A percentile compares a stretch with the other conserved stretches of the same genome.
Evolutionary conservation across 2,329 filamentous ascomycete species (phyloP).

Genomic region (Rhinocladiella mackenziei): DNA sequence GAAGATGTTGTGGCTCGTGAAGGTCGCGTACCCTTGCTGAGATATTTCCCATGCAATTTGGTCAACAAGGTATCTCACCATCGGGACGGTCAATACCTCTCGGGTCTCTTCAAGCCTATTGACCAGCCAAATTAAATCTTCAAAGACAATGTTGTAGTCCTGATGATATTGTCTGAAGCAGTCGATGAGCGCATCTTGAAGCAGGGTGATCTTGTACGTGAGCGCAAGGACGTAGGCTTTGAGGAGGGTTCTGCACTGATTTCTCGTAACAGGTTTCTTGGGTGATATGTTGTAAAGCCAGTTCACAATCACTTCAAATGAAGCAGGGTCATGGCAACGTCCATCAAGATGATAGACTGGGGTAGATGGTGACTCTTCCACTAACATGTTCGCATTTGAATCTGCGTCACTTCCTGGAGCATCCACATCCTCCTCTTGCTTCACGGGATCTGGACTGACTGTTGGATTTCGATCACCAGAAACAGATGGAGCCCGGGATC

Average conservation of each 20-base stretch:
- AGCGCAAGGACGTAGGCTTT: slow-evolving; percentile 25
- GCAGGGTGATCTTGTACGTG: slow-evolving; percentile 15
- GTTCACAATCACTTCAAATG: slow-evolving; percentile 25
- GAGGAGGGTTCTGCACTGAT: slow-evolving; percentile 10
- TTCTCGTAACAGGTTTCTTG: not conserved
- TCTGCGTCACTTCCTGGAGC: no score
- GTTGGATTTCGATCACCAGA: slow-evolving; percentile 4
- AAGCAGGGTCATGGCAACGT: slow-evolving; percentile 11
- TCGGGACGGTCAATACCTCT: slow-evolving; percentile 4
- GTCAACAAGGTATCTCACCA: slow-evolving; percentile 25
- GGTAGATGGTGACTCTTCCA: no score
- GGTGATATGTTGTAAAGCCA: slow-evolving; percentile 24
- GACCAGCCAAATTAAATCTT: slow-evolving; percentile 24
- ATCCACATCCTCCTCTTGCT: slow-evolving; percentile 7
- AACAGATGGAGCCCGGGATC: not conserved
- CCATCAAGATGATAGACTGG: slow-evolving; percentile 17
- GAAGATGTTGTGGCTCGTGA: slow-evolving; percentile 8
- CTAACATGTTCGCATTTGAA: no score
- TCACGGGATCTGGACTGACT: not conserved
- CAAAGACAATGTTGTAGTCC: slow-evolving; percentile 16
- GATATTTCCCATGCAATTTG: slow-evolving; percentile 27
- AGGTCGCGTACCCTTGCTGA: slow-evolving; percentile 15
- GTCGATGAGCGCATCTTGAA: slow-evolving; percentile 28
- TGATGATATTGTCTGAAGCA: slow-evolving; percentile 22
- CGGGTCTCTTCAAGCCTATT: slow-evolving; percentile 16